Evolutionary conservation across 1,284 basidiomycete genomes (phyloP).

Genomic region (Ustilago curta): DNA sequence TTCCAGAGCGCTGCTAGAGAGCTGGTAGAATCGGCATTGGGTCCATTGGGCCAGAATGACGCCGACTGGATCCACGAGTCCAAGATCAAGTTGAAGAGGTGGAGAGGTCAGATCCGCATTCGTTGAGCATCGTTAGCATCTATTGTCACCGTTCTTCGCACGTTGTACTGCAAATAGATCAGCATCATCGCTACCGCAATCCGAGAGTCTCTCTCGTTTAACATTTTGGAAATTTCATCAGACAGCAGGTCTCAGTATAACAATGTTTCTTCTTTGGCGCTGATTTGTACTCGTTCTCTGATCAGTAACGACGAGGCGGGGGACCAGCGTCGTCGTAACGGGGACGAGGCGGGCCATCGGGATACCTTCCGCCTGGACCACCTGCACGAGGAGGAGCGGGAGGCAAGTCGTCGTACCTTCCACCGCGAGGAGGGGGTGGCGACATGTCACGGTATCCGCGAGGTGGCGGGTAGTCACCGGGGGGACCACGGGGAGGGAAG

Average conservation of each 20-base stretch:
- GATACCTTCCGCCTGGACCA: constrained; percentile 40
- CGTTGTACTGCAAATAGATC: constrained; percentile 18
- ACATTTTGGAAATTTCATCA: constrained; percentile 1
- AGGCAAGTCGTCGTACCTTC: constrained; percentile 55
- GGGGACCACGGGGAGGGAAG: constrained; percentile 54
- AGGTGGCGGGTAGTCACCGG: constrained; percentile 57
- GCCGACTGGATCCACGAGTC: constrained; percentile 43
- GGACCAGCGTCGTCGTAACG: constrained; percentile 49
- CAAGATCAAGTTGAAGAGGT: constrained; percentile 30
- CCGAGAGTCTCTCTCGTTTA: neutral
- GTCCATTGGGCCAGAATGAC: constrained; percentile 18
- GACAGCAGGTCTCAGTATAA: constrained; percentile 13
- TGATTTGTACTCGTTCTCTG: neutral
- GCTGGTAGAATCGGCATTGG: constrained; percentile 28
- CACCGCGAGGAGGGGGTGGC: constrained; percentile 48
- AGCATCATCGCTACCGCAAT: constrained; percentile 12
- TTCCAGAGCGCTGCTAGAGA: constrained; percentile 28
- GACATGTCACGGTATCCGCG: constrained; percentile 51
- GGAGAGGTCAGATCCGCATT: constrained; percentile 37
- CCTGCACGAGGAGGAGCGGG: constrained; percentile 51
- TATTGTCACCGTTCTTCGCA: neutral
- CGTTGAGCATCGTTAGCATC: constrained; percentile 10
- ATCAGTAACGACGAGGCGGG: constrained; percentile 44
- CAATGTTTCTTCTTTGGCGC: constrained; percentile 11
- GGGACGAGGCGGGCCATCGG: constrained; percentile 40